These are phyloP conservation scores for Metschnikowia corniflorae DNA, from an alignment of 805 yeast species.

Conservation along the genomic window DNA sequence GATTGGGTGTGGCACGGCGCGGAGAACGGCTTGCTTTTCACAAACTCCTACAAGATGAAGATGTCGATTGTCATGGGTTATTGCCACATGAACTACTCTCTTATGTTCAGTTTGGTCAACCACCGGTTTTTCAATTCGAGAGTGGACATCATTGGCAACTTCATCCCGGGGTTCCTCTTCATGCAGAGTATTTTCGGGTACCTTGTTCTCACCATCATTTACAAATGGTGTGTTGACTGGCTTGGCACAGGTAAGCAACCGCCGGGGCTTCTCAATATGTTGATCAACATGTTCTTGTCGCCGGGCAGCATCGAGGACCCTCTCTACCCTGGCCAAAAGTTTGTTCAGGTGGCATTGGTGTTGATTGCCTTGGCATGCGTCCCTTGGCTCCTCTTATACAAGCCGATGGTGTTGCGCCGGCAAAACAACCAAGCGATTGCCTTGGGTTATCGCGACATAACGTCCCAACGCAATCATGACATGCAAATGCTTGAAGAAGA, in stretches of 20 bases:
- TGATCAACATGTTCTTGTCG: conserved; percentile 70
- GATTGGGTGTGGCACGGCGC: conserved; percentile 82
- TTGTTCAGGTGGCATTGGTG: conserved; percentile 56
- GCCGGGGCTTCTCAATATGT: conserved; percentile 70
- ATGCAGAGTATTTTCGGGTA: conserved; percentile 79
- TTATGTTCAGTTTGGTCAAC: conserved; percentile 63
- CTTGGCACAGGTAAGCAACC: conserved; percentile 56
- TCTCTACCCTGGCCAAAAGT: conserved; percentile 61
- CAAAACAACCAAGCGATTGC: conserved; percentile 27
- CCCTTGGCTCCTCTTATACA: conserved; percentile 67
- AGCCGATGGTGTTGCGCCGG: conserved; percentile 52
- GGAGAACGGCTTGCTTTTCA: conserved; percentile 63
- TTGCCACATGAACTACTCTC: conserved; percentile 70
- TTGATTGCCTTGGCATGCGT: conserved; percentile 62
- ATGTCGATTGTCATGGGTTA: conserved; percentile 73
- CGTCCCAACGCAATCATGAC: conserved; percentile 27
- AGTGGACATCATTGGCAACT: conserved; percentile 69
- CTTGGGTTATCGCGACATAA: conserved; percentile 37
- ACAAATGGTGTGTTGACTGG: conserved; percentile 78
- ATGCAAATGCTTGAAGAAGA: conserved; percentile 42
- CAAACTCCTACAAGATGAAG: conserved; percentile 77
- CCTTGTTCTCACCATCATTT: conserved; percentile 59
- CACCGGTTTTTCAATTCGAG: conserved; percentile 52
- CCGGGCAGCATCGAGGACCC: conserved; percentile 69
- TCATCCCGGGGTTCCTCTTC: conserved; percentile 68